These are phyloP conservation scores for Oehlia diaphana DNA, from an alignment of 192 early-diverging fungal species.

Conservation along the genomic window DNA sequence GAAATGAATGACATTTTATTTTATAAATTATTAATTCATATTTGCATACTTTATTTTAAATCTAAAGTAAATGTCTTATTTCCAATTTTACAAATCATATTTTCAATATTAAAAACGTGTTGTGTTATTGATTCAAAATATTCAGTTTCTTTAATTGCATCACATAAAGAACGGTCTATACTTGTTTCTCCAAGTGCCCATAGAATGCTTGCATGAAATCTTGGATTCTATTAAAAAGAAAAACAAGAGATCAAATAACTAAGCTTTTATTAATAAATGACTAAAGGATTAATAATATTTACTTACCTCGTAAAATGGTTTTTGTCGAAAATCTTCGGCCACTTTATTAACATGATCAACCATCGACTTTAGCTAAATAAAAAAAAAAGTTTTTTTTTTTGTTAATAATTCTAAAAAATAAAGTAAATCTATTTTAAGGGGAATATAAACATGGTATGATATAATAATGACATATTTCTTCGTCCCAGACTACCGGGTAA, in stretches of 20 bases:
- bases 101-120: conserved; percentile 7
- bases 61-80: conserved; percentile 32
- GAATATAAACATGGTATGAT: too few relatives aligned
- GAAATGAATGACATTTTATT: background rate
- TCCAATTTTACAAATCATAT: conserved; percentile 21
- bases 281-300: background rate
- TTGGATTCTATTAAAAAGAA: conserved; percentile 6
- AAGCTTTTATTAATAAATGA: background rate
- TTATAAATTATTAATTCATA: background rate
- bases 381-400: background rate
- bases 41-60: conserved; percentile 4
- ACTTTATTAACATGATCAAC: conserved; percentile 13
- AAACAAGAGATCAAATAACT: background rate
- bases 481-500: too few relatives aligned
- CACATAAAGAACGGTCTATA: conserved; percentile 5
- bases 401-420: too few relatives aligned
- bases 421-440: too few relatives aligned
- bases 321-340: conserved; percentile 13
- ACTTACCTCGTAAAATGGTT: conserved; percentile 17
- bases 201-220: conserved; percentile 27
- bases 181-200: background rate
- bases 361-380: conserved; percentile 19
- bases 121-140: conserved; percentile 12
- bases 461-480: too few relatives aligned
- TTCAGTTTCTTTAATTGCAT: background rate